Evolutionary conservation across 495 filamentous ascomycete species (phyloP), one percentile per base, ranked within the genome.

Genomic region (Penicillium parvum): DNA sequence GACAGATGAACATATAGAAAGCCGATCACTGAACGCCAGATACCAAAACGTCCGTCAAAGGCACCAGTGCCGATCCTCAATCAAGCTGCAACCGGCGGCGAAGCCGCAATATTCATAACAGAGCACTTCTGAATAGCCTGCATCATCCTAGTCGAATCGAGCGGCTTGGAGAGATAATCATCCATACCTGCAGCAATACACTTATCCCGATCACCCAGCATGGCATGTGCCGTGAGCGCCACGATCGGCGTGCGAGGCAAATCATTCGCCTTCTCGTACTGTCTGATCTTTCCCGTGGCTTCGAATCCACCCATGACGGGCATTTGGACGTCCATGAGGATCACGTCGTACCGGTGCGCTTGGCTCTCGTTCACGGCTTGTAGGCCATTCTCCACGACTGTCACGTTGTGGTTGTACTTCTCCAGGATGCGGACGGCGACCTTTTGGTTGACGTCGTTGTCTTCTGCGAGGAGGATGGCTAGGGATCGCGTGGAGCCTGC

Each of bases 271-370:
- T 58, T 57, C 34, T 74, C 75, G 50, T 84, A 81, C 3, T 77
- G 79, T 27, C 86, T 69, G 17, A 92, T 77, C 21, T 79, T 71
- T n/a, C 82, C 80, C 0, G 86, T 89, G 22, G 85, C 83, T 21
- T 74, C 69, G 51, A 90, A 91, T 1, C 88, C 88, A 48, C 90
- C 86, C 45, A 90, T 77, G 11, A 89, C 70, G 4, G 86, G 84
- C 85, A 92, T 90, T 59, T 90, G 85, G 0, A 90, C 79, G 52
- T 94, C 86, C 88, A 94, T 92, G 6, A 91, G 72, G 33, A 91
- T 86, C n/a, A 91, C 82, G 48, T 91, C 78, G 1, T 85, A 63
- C 6, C 48, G 57, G 18, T 52, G 79, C 37, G 68, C 75, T 7
- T 66, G 61, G 47, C 67, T 40, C 32, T 87, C 86, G 12, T 87